phyloP scores from a whole-genome alignment of 352 stramenopile species.

The Phytophthora citrophthora region DNA sequence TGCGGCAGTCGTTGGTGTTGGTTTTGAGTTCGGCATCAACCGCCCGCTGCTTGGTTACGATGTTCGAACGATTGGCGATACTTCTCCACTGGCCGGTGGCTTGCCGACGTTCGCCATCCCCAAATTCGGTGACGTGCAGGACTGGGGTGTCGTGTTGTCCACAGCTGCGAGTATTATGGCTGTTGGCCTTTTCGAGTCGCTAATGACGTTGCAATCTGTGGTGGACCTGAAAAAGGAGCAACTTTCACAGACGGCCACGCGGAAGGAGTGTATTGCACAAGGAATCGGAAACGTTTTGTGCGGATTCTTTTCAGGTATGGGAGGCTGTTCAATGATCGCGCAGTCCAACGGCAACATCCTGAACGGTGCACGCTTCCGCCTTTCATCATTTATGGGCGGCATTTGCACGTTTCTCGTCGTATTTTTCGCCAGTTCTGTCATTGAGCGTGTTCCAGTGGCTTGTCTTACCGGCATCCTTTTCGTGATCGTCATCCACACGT shows the following conservation, averaged over 20 bases:
- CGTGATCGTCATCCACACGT: slow-evolving; percentile 89
- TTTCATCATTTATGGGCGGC: slow-evolving; percentile 73
- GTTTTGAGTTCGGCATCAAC: slow-evolving; percentile 90
- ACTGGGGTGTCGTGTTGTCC: slow-evolving; percentile 82
- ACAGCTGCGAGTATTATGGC: slow-evolving; percentile 91
- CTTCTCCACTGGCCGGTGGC: slow-evolving; percentile 55
- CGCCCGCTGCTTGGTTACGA: slow-evolving; percentile 75
- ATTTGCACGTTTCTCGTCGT: slow-evolving; percentile 80
- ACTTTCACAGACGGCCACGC: slow-evolving; percentile 62
- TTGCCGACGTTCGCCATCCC: slow-evolving; percentile 64
- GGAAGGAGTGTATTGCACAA: slow-evolving; percentile 87
- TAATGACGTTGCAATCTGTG: slow-evolving; percentile 94
- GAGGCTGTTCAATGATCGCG: slow-evolving; percentile 94
- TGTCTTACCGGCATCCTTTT: slow-evolving; percentile 90
- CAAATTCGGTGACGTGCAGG: slow-evolving; percentile 47
- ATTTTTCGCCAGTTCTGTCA: slow-evolving; percentile 80
- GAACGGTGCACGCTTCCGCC: slow-evolving; percentile 76
- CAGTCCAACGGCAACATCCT: slow-evolving; percentile 92
- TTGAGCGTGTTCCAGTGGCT: slow-evolving; percentile 87
- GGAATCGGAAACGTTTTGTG: slow-evolving; percentile 93
- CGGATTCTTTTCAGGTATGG: slow-evolving; percentile 93
- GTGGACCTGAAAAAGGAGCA: slow-evolving; percentile 89
- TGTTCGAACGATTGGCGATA: slow-evolving; percentile 82
- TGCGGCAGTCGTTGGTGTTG: slow-evolving; percentile 73
- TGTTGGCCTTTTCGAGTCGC: slow-evolving; percentile 93